Evolutionary conservation across 1,284 basidiomycete species (phyloP).

Genomic region (Cystobasidium pallidum): DNA sequence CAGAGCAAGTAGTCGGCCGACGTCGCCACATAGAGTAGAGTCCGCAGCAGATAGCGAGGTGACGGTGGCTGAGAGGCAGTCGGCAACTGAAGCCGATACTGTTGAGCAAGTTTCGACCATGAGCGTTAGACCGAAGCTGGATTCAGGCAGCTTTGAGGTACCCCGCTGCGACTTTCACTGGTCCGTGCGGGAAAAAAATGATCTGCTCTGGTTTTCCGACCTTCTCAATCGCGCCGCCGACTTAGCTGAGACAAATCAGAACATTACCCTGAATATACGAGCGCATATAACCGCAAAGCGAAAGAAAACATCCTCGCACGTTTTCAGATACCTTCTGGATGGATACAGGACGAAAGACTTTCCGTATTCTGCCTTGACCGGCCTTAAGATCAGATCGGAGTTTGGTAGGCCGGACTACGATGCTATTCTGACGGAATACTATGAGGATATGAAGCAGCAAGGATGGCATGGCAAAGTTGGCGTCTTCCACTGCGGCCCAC

Average conservation of each 20-base stretch:
- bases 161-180: conserved; percentile 40
- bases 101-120: neutral
- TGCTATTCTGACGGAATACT: conserved; percentile 29
- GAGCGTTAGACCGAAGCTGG: neutral
- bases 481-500: conserved; percentile 37
- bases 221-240: conserved; percentile 33
- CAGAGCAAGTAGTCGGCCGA: conserved; percentile 1
- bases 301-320: conserved; percentile 36
- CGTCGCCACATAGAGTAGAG: neutral
- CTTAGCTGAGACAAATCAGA: conserved; percentile 17
- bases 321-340: conserved; percentile 41
- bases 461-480: conserved; percentile 38
- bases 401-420: conserved; percentile 40
- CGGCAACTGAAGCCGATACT: neutral
- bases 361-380: conserved; percentile 39
- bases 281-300: conserved; percentile 37
- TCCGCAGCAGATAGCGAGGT: neutral
- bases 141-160: conserved; percentile 19
- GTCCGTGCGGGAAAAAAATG: conserved; percentile 38
- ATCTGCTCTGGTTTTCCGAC: conserved; percentile 43
- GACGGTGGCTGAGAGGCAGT: neutral
- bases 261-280: conserved; percentile 38
- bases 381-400: conserved; percentile 5
- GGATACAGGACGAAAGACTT: conserved; percentile 33
- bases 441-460: conserved; percentile 38